These are phyloP conservation scores for Lizonia empirigonia DNA, from an alignment of 2,329 filamentous ascomycete species.

Conservation along the genomic window DNA sequence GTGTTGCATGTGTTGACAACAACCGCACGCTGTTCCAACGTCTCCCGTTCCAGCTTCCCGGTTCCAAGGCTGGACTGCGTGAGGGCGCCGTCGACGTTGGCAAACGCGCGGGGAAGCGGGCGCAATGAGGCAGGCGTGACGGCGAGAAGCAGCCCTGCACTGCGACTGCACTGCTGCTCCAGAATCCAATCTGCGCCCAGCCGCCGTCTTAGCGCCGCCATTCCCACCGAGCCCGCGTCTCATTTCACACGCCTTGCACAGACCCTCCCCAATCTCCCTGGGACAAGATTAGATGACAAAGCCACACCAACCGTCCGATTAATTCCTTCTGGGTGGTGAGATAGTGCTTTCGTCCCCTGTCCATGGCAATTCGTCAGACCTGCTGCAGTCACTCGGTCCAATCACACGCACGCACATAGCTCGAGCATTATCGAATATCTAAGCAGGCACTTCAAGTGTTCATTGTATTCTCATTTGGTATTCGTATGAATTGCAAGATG, in stretches of 20 bases:
- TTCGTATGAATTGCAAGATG: conserved; percentile 44
- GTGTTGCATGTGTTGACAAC: too few species aligned
- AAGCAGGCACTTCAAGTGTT: conserved; percentile 26
- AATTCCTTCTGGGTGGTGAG: too few species aligned
- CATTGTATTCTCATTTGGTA: conserved; percentile 39
- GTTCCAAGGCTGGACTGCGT: too few species aligned
- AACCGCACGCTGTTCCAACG: too few species aligned
- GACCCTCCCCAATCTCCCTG: conserved; percentile 18
- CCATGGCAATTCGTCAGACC: conserved; percentile 3
- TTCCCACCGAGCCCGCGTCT: conserved; percentile 15
- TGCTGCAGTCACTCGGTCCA: neutral
- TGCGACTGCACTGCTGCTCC: neutral
- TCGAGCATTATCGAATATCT: conserved; percentile 3
- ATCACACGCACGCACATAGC: conserved; percentile 10
- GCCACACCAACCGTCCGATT: too few species aligned
- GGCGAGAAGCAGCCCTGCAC: conserved; percentile 4
- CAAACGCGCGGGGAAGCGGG: conserved; percentile 18
- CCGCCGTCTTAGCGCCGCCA: conserved; percentile 1
- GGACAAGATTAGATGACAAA: too few species aligned
- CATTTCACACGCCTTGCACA: conserved; percentile 26
- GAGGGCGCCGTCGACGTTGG: conserved; percentile 12
- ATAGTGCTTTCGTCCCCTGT: conserved; percentile 9
- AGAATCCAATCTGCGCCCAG: too few species aligned
- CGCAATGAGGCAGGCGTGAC: conserved; percentile 8
- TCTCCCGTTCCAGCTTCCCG: too few species aligned